Percentiles rank a stretch among this genome's conserved stretches.
phyloP scores from a whole-genome alignment of 768 basidiomycete genomes.

The Imleria badia region DNA sequence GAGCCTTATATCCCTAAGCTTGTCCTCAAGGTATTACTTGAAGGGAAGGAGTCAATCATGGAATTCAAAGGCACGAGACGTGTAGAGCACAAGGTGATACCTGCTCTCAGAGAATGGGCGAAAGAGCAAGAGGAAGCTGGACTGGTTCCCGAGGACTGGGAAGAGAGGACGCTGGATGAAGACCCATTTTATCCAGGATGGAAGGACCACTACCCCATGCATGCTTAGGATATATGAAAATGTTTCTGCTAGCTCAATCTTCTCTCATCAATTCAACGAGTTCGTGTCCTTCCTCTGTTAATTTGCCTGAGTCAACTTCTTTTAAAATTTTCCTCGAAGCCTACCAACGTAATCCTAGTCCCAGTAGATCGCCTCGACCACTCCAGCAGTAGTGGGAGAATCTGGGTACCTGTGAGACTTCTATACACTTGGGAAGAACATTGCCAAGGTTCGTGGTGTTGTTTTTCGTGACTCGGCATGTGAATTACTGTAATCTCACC shows the following conservation, averaged over 20 bases:
- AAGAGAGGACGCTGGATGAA: slow-evolving; percentile 49
- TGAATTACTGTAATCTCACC: no score
- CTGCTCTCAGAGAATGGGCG: slow-evolving; percentile 46
- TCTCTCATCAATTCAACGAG: slow-evolving; percentile 73
- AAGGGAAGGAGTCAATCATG: slow-evolving; percentile 39
- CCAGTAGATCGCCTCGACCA: no score
- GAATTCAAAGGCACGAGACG: slow-evolving; percentile 45
- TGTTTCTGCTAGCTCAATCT: slow-evolving; percentile 13
- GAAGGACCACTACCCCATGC: slow-evolving; percentile 29
- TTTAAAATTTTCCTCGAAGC: no score
- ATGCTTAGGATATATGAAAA: slow-evolving; percentile 7
- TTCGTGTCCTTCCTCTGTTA: slow-evolving; percentile 88
- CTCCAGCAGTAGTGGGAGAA: no score
- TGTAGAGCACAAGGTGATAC: slow-evolving; percentile 44
- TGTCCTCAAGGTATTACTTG: slow-evolving; percentile 43
- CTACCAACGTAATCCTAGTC: no score
- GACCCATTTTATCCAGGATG: slow-evolving; percentile 53
- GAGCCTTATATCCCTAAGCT: slow-evolving; percentile 51
- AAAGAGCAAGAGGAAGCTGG: slow-evolving; percentile 48
- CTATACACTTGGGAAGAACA: no score
- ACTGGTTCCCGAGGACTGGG: slow-evolving; percentile 47
- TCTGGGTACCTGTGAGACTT: no score
- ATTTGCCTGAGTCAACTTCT: slow-evolving; percentile 17
- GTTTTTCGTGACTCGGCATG: no score
- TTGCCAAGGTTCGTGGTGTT: no score